Conservation (phyloP, 2,329 filamentous ascomycete genomes). For the Purpureocillium lavendulum region DNA sequence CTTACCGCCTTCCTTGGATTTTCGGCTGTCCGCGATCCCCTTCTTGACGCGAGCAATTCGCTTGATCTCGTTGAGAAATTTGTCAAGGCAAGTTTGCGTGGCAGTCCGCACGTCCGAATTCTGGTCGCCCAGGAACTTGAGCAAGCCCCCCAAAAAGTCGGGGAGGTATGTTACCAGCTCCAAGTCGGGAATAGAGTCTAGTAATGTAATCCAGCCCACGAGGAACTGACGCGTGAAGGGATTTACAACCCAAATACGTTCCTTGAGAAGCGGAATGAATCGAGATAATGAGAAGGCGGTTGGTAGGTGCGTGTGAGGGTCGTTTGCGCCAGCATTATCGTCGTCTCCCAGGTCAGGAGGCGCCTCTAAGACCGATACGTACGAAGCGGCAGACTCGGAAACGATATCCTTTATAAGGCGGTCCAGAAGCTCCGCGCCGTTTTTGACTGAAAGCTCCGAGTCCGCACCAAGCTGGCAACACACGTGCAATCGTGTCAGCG, state of each 20-base stretch:
- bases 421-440: constrained; percentile 91
- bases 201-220: constrained; percentile 88
- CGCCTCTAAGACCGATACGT: constrained; percentile 78
- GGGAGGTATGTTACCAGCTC: constrained; percentile 90
- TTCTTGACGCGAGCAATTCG: constrained; percentile 89
- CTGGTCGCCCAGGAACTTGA: constrained; percentile 86
- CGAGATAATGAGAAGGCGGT: constrained; percentile 86
- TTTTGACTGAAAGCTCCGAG: constrained; percentile 94
- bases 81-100: constrained; percentile 80
- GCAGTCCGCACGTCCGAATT: constrained; percentile 93
- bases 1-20: constrained; percentile 57
- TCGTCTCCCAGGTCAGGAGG: constrained; percentile 34
- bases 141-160: constrained; percentile 79
- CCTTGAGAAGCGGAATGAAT: constrained; percentile 89
- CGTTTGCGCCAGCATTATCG: constrained; percentile 36
- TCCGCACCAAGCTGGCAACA: constrained; percentile 97
- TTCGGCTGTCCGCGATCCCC: constrained; percentile 79
- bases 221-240: constrained; percentile 92
- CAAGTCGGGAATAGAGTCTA: constrained; percentile 94
- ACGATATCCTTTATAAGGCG: constrained; percentile 95
- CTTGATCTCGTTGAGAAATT: constrained; percentile 88
- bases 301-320: constrained; percentile 45
- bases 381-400: constrained; percentile 87
- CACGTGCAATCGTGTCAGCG: no score
- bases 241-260: constrained; percentile 89